Percentiles rank a stretch among this genome's conserved stretches.
Evolutionary conservation across 2,329 filamentous ascomycete species (phyloP).

Genomic region (Stylonectria norvegica): DNA sequence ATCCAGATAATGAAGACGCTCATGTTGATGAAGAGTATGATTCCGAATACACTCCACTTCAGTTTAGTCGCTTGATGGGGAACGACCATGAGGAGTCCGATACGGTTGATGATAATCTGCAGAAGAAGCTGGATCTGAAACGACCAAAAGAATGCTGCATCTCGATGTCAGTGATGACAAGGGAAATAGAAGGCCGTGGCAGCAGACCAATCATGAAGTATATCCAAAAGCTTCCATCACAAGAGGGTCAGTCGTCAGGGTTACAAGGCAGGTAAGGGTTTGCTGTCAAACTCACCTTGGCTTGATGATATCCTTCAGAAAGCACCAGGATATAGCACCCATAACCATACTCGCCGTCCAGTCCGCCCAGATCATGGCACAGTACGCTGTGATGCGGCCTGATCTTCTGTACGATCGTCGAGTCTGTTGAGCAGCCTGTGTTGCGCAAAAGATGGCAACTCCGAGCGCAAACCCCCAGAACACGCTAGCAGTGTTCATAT

Average conservation of each 20-base stretch:
- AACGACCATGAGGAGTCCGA: conserved; percentile 43
- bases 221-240: conserved; percentile 16
- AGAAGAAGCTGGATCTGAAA: conserved; percentile 48
- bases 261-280: no score
- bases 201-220: conserved; percentile 21
- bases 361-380: conserved; percentile 22
- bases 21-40: conserved; percentile 50
- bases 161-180: neutral
- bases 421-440: conserved; percentile 12
- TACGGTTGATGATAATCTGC: conserved; percentile 54
- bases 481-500: conserved; percentile 24
- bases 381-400: conserved; percentile 12
- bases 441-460: conserved; percentile 11
- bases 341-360: conserved; percentile 23
- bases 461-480: conserved; percentile 25
- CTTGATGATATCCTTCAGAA: conserved; percentile 21
- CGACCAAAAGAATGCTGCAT: conserved; percentile 30
- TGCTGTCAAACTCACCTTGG: conserved; percentile 20
- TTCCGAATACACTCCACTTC: conserved; percentile 41
- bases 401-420: conserved; percentile 15
- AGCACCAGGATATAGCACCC: conserved; percentile 19
- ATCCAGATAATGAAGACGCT: conserved; percentile 54
- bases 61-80: conserved; percentile 34
- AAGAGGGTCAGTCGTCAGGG: neutral
- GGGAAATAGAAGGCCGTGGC: neutral